Evolutionary conservation across 2,329 filamentous ascomycete genomes (phyloP), one percentile per base, ranked within the genome.

Genomic region (Botrytis paeoniae): DNA sequence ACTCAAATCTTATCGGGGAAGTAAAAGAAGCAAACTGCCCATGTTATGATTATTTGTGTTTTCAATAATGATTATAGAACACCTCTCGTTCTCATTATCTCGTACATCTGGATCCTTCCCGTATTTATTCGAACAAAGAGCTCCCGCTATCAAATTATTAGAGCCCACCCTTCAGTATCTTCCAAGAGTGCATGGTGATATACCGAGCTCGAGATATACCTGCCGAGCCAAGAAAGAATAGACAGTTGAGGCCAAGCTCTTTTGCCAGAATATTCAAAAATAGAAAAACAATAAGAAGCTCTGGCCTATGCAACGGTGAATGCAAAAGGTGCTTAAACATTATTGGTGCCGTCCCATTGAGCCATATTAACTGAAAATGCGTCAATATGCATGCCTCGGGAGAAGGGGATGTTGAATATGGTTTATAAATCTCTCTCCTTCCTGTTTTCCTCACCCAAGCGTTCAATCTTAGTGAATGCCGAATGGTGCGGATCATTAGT

Each of bases 381-480:
- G 63, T 81, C 79, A 65, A 81, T 81, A 59, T 81, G 80, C 1
- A 81, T 80, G 9, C 79, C 75, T 64, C 77, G 76, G 3, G 80
- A 78, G n/a, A 75, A 71, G 8, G 72, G 72, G 62, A 80, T 80
- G 62, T 80, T 79, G 43, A 69, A 45, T 4, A 10, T 45, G 20
- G 8, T 3, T 22, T 9, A 22, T 45, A 10, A 45, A 45, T 45
- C 20, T 22, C 20, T 45, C 8, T 45, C 8, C 8, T 45, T 10
- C 20, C 2, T 45, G 18, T 45, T 45, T 41, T 3, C 1, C 8
- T 45, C 20, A 4, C 8, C 8, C 7, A 45, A 22, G 3, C 3
- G 3, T 45, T 10, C 8, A 1, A 22, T 2, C 0, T 45, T 22
- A 22, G 20, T 45, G 16, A 45, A 45, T 45, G 8, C 20, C 20